A percentile compares a stretch with the other conserved stretches of the same genome.
Conservation (phyloP, 306 rosid species). For the Quercus gilva region DNA sequence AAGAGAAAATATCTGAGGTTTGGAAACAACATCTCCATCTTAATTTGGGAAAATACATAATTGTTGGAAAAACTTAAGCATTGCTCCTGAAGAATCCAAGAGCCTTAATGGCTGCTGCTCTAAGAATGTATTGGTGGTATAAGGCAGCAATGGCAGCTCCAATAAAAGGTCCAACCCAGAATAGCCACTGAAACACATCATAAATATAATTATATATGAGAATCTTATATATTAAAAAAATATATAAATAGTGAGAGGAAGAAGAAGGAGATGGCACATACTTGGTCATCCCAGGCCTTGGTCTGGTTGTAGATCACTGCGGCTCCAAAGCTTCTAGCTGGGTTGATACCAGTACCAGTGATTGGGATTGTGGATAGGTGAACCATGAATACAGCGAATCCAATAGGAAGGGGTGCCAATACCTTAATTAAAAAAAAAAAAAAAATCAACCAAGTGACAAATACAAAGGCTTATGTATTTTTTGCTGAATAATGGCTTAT, state of each 20-base stretch:
- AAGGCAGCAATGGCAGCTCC: conserved; percentile 88
- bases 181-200: conserved; percentile 67
- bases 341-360: conserved; percentile 96
- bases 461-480: background rate
- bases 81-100: conserved; percentile 95
- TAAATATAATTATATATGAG: background rate
- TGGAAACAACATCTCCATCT: conserved; percentile 16
- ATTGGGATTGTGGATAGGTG: conserved; percentile 92
- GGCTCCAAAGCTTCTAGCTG: conserved; percentile 93
- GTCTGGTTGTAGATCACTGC: conserved; percentile 79
- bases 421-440: conserved; percentile 36
- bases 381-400: conserved; percentile 95
- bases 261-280: conserved; percentile 8
- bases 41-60: background rate
- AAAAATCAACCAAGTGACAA: background rate
- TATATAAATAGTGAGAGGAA: too few relatives aligned
- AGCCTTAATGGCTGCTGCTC: conserved; percentile 83
- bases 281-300: conserved; percentile 91
- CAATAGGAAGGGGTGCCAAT: conserved; percentile 92
- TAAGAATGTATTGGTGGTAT: conserved; percentile 73
- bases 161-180: conserved; percentile 90
- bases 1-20: too few relatives aligned
- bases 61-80: conserved; percentile 35
- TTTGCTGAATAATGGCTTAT: background rate
- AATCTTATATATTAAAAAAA: background rate